A percentile compares a stretch with the other conserved stretches of the same genome.
These are phyloP conservation scores for Neurospora sp. DNA, from an alignment of 495 filamentous ascomycete genomes.

Conservation along the genomic window DNA sequence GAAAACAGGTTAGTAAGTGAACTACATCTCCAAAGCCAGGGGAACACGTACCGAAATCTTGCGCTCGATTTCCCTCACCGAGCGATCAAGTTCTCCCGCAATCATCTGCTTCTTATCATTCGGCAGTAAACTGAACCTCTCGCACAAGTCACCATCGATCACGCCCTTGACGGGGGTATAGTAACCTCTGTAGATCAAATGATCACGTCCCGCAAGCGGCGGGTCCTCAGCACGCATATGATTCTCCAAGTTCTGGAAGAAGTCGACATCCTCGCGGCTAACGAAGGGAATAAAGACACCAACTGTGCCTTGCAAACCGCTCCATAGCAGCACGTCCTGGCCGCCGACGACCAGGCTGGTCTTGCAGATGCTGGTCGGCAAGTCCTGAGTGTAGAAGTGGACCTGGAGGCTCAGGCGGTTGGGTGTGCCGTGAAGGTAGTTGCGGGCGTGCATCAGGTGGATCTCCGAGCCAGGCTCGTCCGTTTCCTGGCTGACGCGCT, in stretches of 20 bases:
- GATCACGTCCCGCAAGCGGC: constrained; percentile 82
- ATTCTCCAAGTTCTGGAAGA: constrained; percentile 88
- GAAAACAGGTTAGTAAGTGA: constrained; percentile 13
- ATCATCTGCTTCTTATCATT: constrained; percentile 90
- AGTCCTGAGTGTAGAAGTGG: constrained; percentile 85
- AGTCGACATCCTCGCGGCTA: constrained; percentile 86
- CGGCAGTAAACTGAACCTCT: constrained; percentile 72
- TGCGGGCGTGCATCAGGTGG: constrained; percentile 76
- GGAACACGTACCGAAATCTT: constrained; percentile 72
- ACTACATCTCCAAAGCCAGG: neutral
- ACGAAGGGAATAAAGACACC: constrained; percentile 87
- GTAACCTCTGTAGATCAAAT: constrained; percentile 88
- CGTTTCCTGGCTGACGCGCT: constrained; percentile 73
- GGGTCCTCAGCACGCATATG: constrained; percentile 76
- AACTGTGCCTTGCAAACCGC: constrained; percentile 85
- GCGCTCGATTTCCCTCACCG: constrained; percentile 82
- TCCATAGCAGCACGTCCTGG: constrained; percentile 85
- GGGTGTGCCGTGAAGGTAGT: constrained; percentile 80
- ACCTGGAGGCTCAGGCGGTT: constrained; percentile 74
- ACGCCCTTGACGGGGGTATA: constrained; percentile 96
- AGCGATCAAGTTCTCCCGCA: constrained; percentile 83
- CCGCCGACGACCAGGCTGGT: constrained; percentile 85
- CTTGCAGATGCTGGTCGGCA: constrained; percentile 84
- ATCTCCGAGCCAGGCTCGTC: constrained; percentile 90
- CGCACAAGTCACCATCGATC: constrained; percentile 97